Base-by-base conservation (phyloP, 2,329 filamentous ascomycete genomes). In the Fusarium algeriense region DNA sequence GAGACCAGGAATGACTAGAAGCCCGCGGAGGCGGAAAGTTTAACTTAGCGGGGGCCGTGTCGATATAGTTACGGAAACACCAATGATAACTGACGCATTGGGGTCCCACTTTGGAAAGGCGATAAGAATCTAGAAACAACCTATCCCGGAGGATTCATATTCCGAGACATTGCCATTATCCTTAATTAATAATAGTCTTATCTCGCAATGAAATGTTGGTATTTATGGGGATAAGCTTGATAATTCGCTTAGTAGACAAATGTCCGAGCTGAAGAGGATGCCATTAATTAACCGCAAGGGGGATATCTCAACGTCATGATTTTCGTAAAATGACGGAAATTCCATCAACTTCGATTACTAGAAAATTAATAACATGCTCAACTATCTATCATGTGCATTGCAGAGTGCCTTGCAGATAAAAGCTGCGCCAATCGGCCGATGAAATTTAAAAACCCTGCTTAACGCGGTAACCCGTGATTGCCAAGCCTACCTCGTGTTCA, bases 221-320 rank as follows among this genome's bases (percentile, higher is more conserved):
- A 1, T 15, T 7, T 9, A 14, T 23, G 17, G 38, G 30, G 52
- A 9, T 48, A 55, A 48, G 40, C 40, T 55, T 55, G 30, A 46
- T 23, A 2, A 10, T n/a, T 19, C 20, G 38, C 40, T 46, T 55
- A 26, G n/a, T n/a, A 17, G 9, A 10, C 26, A 5, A 46, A 7
- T 35, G 5, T 20, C 13, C 2, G n/a, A 34, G 0, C 5, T n/a
- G n/a, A 30, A n/a, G 14, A 5, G 26, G 0, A 26, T 26, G 12
- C 19, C 12, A 14, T 50, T 1, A 14, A 30, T 30, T 9, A 5
- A 20, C 4, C 2, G 3, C 15, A 5, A 50, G 4, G 15, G 14
- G 7, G 12, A 1, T 12, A 5, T 50, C 20, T 26, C 17, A 8
- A 6, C 2, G 8, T 20, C 17, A 37, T 26, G 5, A 11, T 8